phyloP scores from a whole-genome alignment of 164 flowering plant genomes.

The Vitis riparia region DNA sequence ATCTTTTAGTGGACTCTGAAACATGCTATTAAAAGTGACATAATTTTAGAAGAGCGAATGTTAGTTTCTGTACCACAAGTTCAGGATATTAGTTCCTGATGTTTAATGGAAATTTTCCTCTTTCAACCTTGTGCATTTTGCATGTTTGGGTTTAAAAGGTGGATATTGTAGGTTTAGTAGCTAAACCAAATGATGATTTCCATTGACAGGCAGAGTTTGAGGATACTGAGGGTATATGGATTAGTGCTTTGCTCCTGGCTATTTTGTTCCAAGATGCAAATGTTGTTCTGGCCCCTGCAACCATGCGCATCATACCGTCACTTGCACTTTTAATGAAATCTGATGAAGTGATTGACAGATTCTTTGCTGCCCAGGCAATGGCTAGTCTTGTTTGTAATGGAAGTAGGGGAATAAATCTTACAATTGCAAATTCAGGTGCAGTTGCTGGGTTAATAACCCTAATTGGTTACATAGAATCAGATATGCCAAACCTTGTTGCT shows the following conservation, averaged over 20 bases:
- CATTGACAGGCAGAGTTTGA: constrained; percentile 66
- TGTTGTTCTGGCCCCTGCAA: constrained; percentile 53
- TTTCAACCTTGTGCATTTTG: not conserved
- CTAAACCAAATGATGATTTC: not conserved
- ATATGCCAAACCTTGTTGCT: constrained; percentile 66
- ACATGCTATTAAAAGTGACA: too few relatives aligned
- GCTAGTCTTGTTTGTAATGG: constrained; percentile 73
- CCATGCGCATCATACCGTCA: constrained; percentile 66
- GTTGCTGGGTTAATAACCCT: constrained; percentile 62
- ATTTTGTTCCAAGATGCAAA: constrained; percentile 68
- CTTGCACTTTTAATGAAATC: constrained; percentile 67
- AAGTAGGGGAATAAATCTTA: constrained; percentile 53
- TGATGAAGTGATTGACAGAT: constrained; percentile 71
- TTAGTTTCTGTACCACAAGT: too few relatives aligned
- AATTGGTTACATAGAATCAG: constrained; percentile 66
- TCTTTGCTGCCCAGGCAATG: constrained; percentile 82
- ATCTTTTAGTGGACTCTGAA: too few relatives aligned
- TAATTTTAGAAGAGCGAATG: too few relatives aligned
- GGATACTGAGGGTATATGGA: constrained; percentile 80
- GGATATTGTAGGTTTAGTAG: not conserved
- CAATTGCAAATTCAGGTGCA: constrained; percentile 83
- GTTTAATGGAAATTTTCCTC: not conserved
- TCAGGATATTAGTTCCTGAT: not conserved
- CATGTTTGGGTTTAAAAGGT: not conserved
- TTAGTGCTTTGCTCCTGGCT: constrained; percentile 68